Percentiles rank a stretch among this genome's conserved stretches.
These are phyloP conservation scores for Rutstroemia sp. DNA, from an alignment of 2,329 filamentous ascomycete genomes.

Conservation along the genomic window DNA sequence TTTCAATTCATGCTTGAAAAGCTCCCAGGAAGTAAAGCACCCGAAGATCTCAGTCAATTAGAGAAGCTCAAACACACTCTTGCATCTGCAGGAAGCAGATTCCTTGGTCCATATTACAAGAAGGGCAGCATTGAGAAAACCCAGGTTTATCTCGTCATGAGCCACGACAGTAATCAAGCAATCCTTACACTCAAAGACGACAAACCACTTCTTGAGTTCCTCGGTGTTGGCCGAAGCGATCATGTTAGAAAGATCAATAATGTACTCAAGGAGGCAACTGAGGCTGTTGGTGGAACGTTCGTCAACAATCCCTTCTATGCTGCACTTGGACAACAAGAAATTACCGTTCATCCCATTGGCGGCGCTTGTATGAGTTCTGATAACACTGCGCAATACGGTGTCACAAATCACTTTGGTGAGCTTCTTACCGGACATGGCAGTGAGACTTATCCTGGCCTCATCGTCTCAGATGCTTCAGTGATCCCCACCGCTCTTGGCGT, in stretches of 20 bases:
- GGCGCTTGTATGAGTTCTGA: conserved; percentile 57
- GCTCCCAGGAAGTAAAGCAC: conserved; percentile 39
- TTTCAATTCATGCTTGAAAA: conserved; percentile 50
- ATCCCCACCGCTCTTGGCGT: conserved; percentile 56
- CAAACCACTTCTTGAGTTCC: conserved; percentile 51
- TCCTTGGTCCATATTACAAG: conserved; percentile 50
- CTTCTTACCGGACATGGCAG: conserved; percentile 46
- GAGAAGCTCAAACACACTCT: conserved; percentile 40
- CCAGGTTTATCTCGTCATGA: conserved; percentile 51
- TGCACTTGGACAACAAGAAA: conserved; percentile 47
- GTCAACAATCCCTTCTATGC: conserved; percentile 51
- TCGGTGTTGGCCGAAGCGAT: conserved; percentile 48
- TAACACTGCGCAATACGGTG: conserved; percentile 48
- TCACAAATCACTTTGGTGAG: conserved; percentile 53
- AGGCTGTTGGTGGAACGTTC: conserved; percentile 51
- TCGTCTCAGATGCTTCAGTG: conserved; percentile 54
- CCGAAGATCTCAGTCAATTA: conserved; percentile 33
- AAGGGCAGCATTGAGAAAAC: conserved; percentile 51
- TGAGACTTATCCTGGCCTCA: conserved; percentile 48
- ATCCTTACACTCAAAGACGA: conserved; percentile 51
- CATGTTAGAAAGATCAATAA: conserved; percentile 46
- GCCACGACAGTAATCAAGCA: conserved; percentile 43
- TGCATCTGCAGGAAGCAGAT: conserved; percentile 42
- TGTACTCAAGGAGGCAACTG: conserved; percentile 46
- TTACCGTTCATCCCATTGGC: conserved; percentile 61